phyloP scores from a whole-genome alignment of 371 early-diverging fungal genomes.

The Enteropsectra breve region DNA sequence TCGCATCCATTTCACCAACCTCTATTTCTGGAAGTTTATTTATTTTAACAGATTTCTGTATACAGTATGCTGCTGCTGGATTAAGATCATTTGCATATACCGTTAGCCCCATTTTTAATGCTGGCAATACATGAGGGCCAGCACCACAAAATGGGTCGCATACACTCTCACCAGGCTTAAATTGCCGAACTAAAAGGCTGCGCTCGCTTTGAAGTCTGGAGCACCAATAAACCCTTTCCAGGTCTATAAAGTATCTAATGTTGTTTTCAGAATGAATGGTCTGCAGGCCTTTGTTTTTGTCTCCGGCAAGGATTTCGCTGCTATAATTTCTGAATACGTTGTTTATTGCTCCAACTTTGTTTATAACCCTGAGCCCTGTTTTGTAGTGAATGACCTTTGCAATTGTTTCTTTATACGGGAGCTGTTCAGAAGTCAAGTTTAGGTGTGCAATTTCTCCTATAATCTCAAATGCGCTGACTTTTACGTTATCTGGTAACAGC shows the following conservation, averaged over 20 bases:
- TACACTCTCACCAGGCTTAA: conserved; percentile 38
- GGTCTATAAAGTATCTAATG: conserved; percentile 51
- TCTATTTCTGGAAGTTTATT: conserved; percentile 41
- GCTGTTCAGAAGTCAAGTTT: conserved; percentile 54
- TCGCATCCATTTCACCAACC: conserved; percentile 51
- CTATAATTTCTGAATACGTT: conserved; percentile 52
- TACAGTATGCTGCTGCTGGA: conserved; percentile 52
- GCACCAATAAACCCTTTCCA: conserved; percentile 60
- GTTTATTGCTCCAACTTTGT: conserved; percentile 53
- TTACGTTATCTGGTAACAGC: background rate
- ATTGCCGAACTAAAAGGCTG: conserved; percentile 19
- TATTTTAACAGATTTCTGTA: conserved; percentile 44
- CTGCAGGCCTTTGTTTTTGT: conserved; percentile 22
- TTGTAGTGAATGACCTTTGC: conserved; percentile 54
- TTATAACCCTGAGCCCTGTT: conserved; percentile 55
- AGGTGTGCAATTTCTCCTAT: conserved; percentile 58
- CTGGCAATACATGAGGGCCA: conserved; percentile 57
- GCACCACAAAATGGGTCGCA: conserved; percentile 61
- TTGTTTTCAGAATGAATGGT: conserved; percentile 56
- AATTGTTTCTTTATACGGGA: conserved; percentile 53
- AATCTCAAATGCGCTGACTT: conserved; percentile 37
- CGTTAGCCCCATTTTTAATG: conserved; percentile 42
- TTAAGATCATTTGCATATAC: conserved; percentile 60
- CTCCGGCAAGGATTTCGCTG: conserved; percentile 55
- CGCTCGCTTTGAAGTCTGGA: conserved; percentile 59